Evolutionary conservation across 306 rosid species (phyloP).

Genomic region (Vicia villosa): DNA sequence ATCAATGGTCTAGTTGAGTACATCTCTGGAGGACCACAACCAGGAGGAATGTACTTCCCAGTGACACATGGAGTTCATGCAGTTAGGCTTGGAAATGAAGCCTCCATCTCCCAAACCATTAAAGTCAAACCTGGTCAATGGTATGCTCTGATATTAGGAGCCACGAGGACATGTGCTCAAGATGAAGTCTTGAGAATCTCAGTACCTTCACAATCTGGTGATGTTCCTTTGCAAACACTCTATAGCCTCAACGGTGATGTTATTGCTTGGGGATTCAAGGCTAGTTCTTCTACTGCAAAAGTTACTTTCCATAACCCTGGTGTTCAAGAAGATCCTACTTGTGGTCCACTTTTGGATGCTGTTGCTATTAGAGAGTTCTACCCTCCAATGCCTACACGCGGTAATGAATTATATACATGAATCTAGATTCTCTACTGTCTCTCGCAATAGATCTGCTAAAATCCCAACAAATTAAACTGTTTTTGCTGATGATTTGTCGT

Average conservation of each 20-base stretch:
- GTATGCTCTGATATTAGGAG: slow-evolving; percentile 80
- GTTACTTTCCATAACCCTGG: slow-evolving; percentile 86
- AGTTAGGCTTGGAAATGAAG: slow-evolving; percentile 95
- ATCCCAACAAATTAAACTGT: neutral
- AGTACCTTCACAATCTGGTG: slow-evolving; percentile 69
- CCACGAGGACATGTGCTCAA: slow-evolving; percentile 94
- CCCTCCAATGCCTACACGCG: slow-evolving; percentile 60
- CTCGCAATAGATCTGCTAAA: neutral
- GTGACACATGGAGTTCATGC: slow-evolving; percentile 87
- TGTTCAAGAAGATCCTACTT: slow-evolving; percentile 85
- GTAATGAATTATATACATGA: slow-evolving; percentile 36
- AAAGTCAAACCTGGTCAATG: slow-evolving; percentile 60
- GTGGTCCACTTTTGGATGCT: slow-evolving; percentile 94
- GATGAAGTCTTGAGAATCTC: slow-evolving; percentile 84
- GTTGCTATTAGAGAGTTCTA: slow-evolving; percentile 76
- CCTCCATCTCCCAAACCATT: slow-evolving; percentile 75
- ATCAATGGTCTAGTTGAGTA: slow-evolving; percentile 84
- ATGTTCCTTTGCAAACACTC: slow-evolving; percentile 85
- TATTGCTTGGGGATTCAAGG: slow-evolving; percentile 75
- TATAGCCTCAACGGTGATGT: slow-evolving; percentile 84
- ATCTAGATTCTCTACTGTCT: neutral
- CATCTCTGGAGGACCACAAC: slow-evolving; percentile 88
- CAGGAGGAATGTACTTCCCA: slow-evolving; percentile 85
- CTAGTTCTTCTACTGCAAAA: slow-evolving; percentile 42
- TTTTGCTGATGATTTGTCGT: neutral